phyloP scores from a whole-genome alignment of 768 basidiomycete genomes.

The Suillus plorans region DNA sequence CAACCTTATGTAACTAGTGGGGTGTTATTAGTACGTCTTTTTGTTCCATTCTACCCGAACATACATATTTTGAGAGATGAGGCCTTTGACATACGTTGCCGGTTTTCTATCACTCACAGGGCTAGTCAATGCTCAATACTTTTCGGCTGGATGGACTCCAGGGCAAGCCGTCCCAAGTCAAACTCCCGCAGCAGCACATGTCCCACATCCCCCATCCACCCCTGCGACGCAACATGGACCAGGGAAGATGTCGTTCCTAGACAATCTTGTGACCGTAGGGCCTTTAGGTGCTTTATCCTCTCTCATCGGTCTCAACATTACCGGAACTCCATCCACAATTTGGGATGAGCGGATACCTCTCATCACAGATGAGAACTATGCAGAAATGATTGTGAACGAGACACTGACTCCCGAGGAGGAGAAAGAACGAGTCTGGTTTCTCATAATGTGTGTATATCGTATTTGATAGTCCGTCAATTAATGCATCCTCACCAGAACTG shows the following conservation, averaged over 20 bases:
- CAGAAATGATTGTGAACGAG: constrained; percentile 72
- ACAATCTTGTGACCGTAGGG: constrained; percentile 45
- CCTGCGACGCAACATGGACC: constrained; percentile 21
- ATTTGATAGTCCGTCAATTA: not conserved
- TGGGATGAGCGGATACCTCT: constrained; percentile 79
- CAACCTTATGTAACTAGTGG: not conserved
- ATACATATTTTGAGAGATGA: constrained; percentile 46
- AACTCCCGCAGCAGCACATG: constrained; percentile 14
- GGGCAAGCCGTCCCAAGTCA: constrained; percentile 56
- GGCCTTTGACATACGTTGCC: constrained; percentile 39
- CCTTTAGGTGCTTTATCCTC: constrained; percentile 56
- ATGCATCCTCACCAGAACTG: constrained; percentile 41
- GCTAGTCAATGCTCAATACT: constrained; percentile 61
- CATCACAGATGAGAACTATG: constrained; percentile 81
- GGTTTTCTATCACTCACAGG: constrained; percentile 21
- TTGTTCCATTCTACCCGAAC: constrained; percentile 19
- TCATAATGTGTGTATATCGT: constrained; percentile 61
- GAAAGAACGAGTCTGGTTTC: constrained; percentile 69
- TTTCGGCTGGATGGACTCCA: constrained; percentile 80
- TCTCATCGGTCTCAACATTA: constrained; percentile 69
- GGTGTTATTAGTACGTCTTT: constrained; percentile 8
- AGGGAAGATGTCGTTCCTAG: constrained; percentile 26
- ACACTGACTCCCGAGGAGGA: constrained; percentile 61
- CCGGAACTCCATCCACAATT: constrained; percentile 41
- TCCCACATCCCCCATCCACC: constrained; percentile 24